Base-by-base conservation (phyloP, 2,329 filamentous ascomycete genomes). In the Xenoacremonium recifei region DNA sequence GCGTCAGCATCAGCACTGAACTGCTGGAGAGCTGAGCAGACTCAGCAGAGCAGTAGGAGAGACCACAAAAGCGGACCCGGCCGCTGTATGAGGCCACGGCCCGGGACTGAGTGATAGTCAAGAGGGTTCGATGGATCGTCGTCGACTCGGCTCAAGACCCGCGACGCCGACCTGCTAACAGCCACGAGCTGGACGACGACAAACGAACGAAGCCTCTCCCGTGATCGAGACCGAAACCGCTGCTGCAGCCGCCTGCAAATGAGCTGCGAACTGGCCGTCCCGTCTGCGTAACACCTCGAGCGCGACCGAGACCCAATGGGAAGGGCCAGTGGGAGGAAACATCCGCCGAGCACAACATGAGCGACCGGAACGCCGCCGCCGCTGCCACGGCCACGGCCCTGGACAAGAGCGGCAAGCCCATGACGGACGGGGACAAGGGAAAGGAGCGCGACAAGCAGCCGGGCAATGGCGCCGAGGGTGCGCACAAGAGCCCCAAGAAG, bases 401-500 rank as follows among this genome's bases (percentile, higher is more conserved):
- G 54, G 59, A 54, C 47, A 61, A 60, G 53, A 62, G 53, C 48
- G 47, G 48, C 49, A 63, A 59, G 48, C 46, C 42, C 54, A 56
- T 50, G 49, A 38, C 41, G 32, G 51, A 54, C 37, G 57, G 59
- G 39, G 54, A 51, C 42, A 64, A 64, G 48, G 51, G 54, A 39
- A 60, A 57, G 40, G 58, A 60, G 49, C 57, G 51, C 40, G 55
- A 55, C 36, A 63, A 62, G 40, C 48, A 35, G 17, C 27, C 5
- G 7, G 47, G 50, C 20, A 56, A 61, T 41, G 47, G 54, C 40
- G 54, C 49, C 35, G 42, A 41, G 35, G 50, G 45, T 33, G 54
- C 47, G 34, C 55, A 69, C 53, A 76, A 78, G 66, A 87, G 81
- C 64, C 83, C 85, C 43, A 90, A 89, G 73, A 91, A 90, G 76